These are phyloP conservation scores for Phragmites australis DNA, from an alignment of 176 grass and related monocot genomes.

Conservation along the genomic window DNA sequence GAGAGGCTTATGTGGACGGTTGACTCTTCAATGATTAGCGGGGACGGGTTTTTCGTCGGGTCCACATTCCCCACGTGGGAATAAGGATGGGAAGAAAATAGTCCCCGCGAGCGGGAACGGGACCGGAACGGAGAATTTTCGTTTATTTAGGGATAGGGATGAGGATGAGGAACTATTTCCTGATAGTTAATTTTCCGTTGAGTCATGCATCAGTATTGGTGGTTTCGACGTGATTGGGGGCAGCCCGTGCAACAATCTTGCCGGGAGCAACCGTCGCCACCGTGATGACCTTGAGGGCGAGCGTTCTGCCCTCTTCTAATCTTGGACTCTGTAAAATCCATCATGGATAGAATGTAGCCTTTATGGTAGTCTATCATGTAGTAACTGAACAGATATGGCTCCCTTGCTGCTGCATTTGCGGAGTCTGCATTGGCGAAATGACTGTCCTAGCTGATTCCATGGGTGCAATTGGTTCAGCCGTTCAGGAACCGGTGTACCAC, in stretches of 20 bases:
- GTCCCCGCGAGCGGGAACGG: too few species aligned
- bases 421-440: slow-evolving; percentile 67
- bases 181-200: too few species aligned
- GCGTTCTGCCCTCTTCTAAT: slow-evolving; percentile 82
- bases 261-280: slow-evolving; percentile 60
- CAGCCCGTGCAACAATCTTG: slow-evolving; percentile 83
- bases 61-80: too few species aligned
- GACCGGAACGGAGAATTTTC: too few species aligned
- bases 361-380: not conserved
- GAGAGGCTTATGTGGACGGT: too few species aligned
- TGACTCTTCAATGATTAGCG: too few species aligned
- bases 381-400: slow-evolving; percentile 70
- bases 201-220: slow-evolving; percentile 46
- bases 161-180: too few species aligned
- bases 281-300: slow-evolving; percentile 71
- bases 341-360: slow-evolving; percentile 43
- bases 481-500: slow-evolving; percentile 60
- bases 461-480: slow-evolving; percentile 65
- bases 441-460: slow-evolving; percentile 73
- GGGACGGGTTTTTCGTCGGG: too few species aligned
- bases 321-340: slow-evolving; percentile 55
- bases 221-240: slow-evolving; percentile 82
- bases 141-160: too few species aligned
- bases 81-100: too few species aligned
- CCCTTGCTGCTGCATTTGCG: slow-evolving; percentile 70